Base-by-base conservation (phyloP, 441 rosid genomes). In the Adansonia grandidieri region DNA sequence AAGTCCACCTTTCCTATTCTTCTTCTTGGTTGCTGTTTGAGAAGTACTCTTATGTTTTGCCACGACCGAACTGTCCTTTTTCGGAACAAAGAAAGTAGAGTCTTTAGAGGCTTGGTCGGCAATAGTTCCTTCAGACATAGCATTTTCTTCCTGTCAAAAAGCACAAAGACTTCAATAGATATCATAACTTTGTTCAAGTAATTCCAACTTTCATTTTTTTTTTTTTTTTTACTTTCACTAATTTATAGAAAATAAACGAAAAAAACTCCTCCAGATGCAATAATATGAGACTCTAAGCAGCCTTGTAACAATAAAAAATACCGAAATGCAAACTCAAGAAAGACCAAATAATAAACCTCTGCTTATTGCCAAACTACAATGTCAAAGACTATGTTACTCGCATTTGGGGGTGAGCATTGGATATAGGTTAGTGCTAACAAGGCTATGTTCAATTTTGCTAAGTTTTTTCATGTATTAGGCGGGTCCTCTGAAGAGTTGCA, bases 1-100 rank as follows among this genome's bases (percentile, higher is more conserved):
- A 76, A 94, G 99, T 32, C 98, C 98, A 63, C 98, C 99, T 82
- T 90, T 94, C 81, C 93, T 90, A 53, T 88, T 91, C 89, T 89
- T 91, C 88, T 90, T 96, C 87, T 90, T 93, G 64, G 89, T 80
- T 20, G 81, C 81, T 73, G 84, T 78, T 14, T 89, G 81, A 6
- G 53, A 44, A 40, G 87, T 81, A 74, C 53, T 78, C 81, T 78
- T 93, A 84, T 78, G 80, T 82, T 82, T 94, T 50, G 81, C 82
- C 11, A 77, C 72, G 54, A 84, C 89, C 9, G 74, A 64, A 73
- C 61, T 76, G 3, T 84, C 92, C 78, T 85, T 85, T 83, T 81
- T 87, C 80, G 80, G 87, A 71, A 77, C 77, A 71, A 79, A 61
- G 77, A 81, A 74, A 80, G 83, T 42, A 53, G 86, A 44, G 60